Base-by-base conservation (phyloP, 2,329 filamentous ascomycete species). In the Emydomyces testavorans region DNA sequence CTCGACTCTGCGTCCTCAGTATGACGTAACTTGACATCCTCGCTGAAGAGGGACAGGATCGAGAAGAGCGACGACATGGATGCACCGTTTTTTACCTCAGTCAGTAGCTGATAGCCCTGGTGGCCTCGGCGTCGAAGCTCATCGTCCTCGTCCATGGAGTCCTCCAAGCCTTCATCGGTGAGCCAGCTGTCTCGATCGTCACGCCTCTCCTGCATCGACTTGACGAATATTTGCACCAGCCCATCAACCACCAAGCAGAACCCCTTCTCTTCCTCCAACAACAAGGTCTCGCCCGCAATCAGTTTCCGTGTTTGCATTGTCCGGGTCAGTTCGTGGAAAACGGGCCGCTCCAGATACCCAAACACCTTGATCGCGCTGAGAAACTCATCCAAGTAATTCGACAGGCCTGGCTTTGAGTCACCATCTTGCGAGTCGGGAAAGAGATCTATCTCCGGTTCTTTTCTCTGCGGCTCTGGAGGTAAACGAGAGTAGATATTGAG, bases 31-130 rank as follows among this genome's bases (percentile, higher is more conserved):
- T 85, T 84, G 46, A 98, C 80, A 59, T 95, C 89, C 63, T 98
- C 92, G 2, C 92, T 98, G 61, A 98, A 98, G 0, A 98, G 72
- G 1, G 90, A 94, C 67, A 55, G 79, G 56, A 98, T 94, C 0
- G 92, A 96, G 65, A 98, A 98, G 1, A 98, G 69, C 0, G 92
- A 98, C 4, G 92, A 98, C 90, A 98, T 95, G 1, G 93, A 90
- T 1, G 92, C 89, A 11, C 92, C 92, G 58, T 98, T 98, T 60
- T 92, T 93, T 46, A 98, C 90, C 65, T 98, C 93, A 0, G 92
- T 98, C 46, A 98, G 73, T 32, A 98, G 75, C 62, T 96, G 92
- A 60, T 98, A 98, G 26, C 83, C 85, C 62, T 94, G 88, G 49
- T 85, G 80, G 6, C 76, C 77, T 4, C 75, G 66, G 26, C 73